A percentile compares a stretch with the other conserved stretches of the same genome.
These are phyloP conservation scores for Plasmodium knowlesi DNA, from an alignment of 169 alveolate species.

Conservation along the genomic window DNA sequence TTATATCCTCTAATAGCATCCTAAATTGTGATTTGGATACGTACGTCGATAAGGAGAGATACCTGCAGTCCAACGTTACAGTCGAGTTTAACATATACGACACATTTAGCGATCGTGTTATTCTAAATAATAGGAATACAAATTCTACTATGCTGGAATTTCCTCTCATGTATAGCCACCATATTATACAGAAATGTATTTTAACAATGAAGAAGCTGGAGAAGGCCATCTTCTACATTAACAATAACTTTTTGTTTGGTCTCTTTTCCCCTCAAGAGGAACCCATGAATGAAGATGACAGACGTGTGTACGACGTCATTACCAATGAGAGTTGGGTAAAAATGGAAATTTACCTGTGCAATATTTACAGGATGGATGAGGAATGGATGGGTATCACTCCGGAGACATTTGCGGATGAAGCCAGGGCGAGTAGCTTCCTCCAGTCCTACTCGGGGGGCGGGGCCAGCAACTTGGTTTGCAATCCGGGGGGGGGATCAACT, in stretches of 20 bases:
- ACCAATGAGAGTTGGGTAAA: constrained; percentile 62
- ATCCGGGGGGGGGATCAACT: neutral
- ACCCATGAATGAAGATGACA: constrained; percentile 39
- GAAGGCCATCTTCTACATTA: constrained; percentile 70
- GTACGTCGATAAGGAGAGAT: constrained; percentile 44
- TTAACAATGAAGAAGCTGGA: constrained; percentile 71
- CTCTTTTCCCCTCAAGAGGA: neutral
- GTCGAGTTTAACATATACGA: constrained; percentile 71
- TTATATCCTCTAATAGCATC: neutral
- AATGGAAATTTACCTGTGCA: constrained; percentile 71
- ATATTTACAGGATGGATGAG: constrained; percentile 63
- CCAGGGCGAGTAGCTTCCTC: constrained; percentile 1
- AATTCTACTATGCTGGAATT: constrained; percentile 74
- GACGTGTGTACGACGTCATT: constrained; percentile 38
- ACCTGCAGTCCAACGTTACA: constrained; percentile 68
- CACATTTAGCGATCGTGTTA: constrained; percentile 31
- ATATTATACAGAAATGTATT: constrained; percentile 68
- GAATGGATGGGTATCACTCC: constrained; percentile 73
- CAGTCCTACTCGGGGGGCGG: constrained; percentile 23
- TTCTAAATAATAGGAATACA: constrained; percentile 48
- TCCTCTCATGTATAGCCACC: constrained; percentile 54
- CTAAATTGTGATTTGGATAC: constrained; percentile 19
- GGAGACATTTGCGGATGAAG: constrained; percentile 32
- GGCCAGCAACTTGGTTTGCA: constrained; percentile 16
- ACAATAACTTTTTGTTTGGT: constrained; percentile 31